A percentile compares a stretch with the other conserved stretches of the same genome.
phyloP scores from a whole-genome alignment of 257 asterid genomes.

The Solanum rostratum region DNA sequence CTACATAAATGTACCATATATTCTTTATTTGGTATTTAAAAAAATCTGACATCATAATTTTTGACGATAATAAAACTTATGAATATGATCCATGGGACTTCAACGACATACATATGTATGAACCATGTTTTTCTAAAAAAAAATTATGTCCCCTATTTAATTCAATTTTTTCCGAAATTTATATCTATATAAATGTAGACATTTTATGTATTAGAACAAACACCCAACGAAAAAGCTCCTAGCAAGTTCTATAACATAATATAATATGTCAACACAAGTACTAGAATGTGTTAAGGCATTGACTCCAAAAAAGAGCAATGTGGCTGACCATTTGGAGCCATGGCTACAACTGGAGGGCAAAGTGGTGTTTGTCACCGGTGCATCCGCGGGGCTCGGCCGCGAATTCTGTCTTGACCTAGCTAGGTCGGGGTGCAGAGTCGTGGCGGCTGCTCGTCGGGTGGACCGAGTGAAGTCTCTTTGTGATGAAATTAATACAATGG shows the following conservation, averaged over 20 bases:
- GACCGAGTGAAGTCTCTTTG: conserved; percentile 42
- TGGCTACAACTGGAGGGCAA: conserved; percentile 44
- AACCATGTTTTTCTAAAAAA: too few relatives aligned
- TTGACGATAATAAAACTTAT: too few relatives aligned
- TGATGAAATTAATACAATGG: conserved; percentile 32
- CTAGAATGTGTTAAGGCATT: background rate
- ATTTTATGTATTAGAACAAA: background rate
- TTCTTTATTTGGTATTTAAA: too few relatives aligned
- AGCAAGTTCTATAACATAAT: background rate
- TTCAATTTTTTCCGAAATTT: background rate
- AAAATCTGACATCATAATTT: too few relatives aligned
- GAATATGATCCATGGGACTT: too few relatives aligned
- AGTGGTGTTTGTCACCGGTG: conserved; percentile 71
- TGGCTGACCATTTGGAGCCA: conserved; percentile 36
- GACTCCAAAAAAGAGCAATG: background rate
- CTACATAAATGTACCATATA: too few relatives aligned
- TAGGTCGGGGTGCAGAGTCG: conserved; percentile 51
- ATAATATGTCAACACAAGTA: background rate
- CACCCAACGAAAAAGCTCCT: background rate
- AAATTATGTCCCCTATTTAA: background rate
- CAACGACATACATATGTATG: too few relatives aligned
- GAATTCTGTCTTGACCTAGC: conserved; percentile 56
- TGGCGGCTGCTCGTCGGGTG: conserved; percentile 55
- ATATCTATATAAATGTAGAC: background rate
- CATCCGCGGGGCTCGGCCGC: conserved; percentile 75